These are phyloP conservation scores for Vitellaria paradoxa DNA, from an alignment of 179 eudicot genomes.

Conservation along the genomic window DNA sequence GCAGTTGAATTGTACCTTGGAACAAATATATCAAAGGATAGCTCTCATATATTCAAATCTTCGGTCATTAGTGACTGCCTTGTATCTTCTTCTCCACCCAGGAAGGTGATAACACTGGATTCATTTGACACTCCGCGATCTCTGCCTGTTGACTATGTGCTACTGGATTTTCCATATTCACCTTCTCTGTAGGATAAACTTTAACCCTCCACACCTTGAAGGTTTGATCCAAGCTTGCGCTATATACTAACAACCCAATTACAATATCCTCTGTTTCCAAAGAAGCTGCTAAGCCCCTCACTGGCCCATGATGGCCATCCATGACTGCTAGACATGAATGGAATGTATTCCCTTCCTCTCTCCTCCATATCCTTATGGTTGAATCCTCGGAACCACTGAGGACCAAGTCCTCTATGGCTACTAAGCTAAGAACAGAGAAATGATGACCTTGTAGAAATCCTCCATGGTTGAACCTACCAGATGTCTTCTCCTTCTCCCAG, in stretches of 20 bases:
- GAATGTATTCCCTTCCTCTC: slow-evolving; percentile 34
- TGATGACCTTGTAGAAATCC: slow-evolving; percentile 60
- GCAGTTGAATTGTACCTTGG: neutral
- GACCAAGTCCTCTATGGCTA: slow-evolving; percentile 38
- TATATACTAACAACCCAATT: slow-evolving; percentile 42
- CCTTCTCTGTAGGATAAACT: slow-evolving; percentile 25
- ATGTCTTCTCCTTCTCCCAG: slow-evolving; percentile 48
- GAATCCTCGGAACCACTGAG: slow-evolving; percentile 65
- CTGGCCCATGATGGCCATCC: slow-evolving; percentile 64
- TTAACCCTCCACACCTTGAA: slow-evolving; percentile 51
- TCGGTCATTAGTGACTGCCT: slow-evolving; percentile 9
- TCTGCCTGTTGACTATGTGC: slow-evolving; percentile 13
- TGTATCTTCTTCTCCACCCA: slow-evolving; percentile 30
- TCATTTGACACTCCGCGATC: slow-evolving; percentile 18
- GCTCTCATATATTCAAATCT: neutral
- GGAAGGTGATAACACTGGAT: slow-evolving; percentile 27
- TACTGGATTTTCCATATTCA: slow-evolving; percentile 13
- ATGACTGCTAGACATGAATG: slow-evolving; percentile 56
- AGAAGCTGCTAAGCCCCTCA: slow-evolving; percentile 46
- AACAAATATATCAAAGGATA: neutral
- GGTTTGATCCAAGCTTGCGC: slow-evolving; percentile 56
- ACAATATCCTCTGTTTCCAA: slow-evolving; percentile 34
- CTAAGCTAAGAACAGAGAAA: slow-evolving; percentile 52
- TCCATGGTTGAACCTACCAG: slow-evolving; percentile 52
- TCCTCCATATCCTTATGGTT: slow-evolving; percentile 55